Evolutionary conservation across 805 yeast genomes (phyloP), one percentile per base, ranked within the genome.

Genomic region (Priceomyces medius): DNA sequence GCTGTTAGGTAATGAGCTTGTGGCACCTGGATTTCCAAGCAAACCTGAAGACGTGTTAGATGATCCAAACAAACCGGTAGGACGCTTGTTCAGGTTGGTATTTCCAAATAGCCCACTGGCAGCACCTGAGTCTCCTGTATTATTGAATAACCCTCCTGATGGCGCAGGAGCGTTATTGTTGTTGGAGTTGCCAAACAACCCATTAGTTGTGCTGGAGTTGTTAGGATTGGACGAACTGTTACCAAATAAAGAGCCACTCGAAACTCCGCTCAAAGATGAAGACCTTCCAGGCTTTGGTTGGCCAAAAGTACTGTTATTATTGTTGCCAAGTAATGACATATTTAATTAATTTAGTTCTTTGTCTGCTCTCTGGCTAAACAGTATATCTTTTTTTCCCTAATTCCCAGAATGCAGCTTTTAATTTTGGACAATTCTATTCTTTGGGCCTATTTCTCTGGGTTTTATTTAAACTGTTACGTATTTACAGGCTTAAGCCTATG

Each of bases 141-240:
- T 54, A 7, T 63, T 67, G 46, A 59, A 57, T 18, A 61, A 45
- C 2, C 61, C 57, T n/a, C 57, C 59, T 45, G 56, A 54, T 12
- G 56, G 43, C 14, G 31, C 41, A 14, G 37, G 19, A 13, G 47
- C 40, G 18, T 36, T 41, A 21, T 39, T 45, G 9, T 35, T 21
- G 10, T 32, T 34, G 20, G 42, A 26, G 24, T 42, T 41, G 7
- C 43, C 47, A 35, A 43, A 43, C 16, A 38, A 20, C 6, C 43
- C 47, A 35, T 32, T 32, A 20, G 40, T 17, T 13, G 38, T 7
- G 24, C 20, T 31, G 20, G 41, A 12, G 20, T 28, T n/a, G 23
- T 29, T 10, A 17, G 19, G 35, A 42, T 45, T 55, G 8, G 54
- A 61, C 48, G 61, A 60, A 18, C 18, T 35, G 13, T 31, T 48